Base-by-base conservation (phyloP, 2,329 filamentous ascomycete species). In the Diaporthe eres region DNA sequence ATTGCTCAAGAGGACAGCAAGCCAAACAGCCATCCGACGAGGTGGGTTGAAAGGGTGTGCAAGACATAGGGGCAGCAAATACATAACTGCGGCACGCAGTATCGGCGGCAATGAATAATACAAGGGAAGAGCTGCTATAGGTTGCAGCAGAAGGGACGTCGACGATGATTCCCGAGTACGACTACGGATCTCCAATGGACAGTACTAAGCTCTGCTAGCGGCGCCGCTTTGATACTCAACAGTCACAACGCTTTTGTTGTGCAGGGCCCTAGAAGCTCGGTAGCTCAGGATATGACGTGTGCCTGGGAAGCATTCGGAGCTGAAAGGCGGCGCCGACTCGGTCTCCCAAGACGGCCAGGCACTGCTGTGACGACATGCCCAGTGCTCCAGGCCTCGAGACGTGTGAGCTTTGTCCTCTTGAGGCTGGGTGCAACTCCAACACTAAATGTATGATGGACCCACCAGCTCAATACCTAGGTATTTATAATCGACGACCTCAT, bases 341-440 rank as follows among this genome's bases (percentile, higher is more conserved):
- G 44, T 10, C 22, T 49, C 63, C 63, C 63, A 68, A 39, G 63
- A 13, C 47, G 61, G 28, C 42, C 42, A 15, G 61, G 61, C 42
- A 34, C 61, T 28, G 47, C 47, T 28, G 47, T 68, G 63, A 68
- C 63, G 63, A 53, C 63, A 68, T 68, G 44, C 63, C 63, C 44
- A 65, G 61, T 22, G 61, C 42, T 17, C 25, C 61, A 49, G 39
- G 44, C 12, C 12, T n/a, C 4, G 31, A 25, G 22, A 17, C 47
- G 39, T 28, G 13, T 22, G 44, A 22, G 31, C 49, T 70, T 39
- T 70, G 65, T 70, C 34, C 37, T 22, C 31, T 12, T 22, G 22
- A 25, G 63, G 34, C 49, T 55, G 47, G 44, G 19, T 15, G 8
- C 10, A 34, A 34, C 19, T 37, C 19, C 10, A 34, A 25, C 2